These are phyloP conservation scores for Talaromyces pinophilus DNA, from an alignment of 2,329 filamentous ascomycete species.

Conservation along the genomic window DNA sequence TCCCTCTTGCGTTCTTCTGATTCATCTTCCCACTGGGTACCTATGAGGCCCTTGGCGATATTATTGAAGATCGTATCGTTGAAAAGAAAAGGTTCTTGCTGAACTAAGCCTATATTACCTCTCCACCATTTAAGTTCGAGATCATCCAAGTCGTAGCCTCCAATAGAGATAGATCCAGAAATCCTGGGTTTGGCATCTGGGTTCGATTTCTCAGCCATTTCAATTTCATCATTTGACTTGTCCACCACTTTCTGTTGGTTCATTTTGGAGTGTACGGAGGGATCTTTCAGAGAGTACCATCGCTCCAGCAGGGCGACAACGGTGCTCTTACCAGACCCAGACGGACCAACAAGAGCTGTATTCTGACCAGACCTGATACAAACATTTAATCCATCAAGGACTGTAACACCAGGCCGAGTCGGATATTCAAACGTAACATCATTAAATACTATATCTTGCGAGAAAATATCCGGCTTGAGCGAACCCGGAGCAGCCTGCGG, in stretches of 20 bases:
- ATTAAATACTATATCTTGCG: constrained; percentile 60
- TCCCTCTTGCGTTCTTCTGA: constrained; percentile 51
- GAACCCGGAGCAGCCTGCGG: constrained; percentile 35
- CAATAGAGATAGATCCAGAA: constrained; percentile 56
- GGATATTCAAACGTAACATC: constrained; percentile 74
- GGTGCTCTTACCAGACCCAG: constrained; percentile 50
- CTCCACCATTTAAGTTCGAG: constrained; percentile 73
- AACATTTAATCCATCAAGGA: constrained; percentile 39
- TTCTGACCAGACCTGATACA: constrained; percentile 40
- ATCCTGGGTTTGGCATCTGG: constrained; percentile 19
- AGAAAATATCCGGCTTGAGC: constrained; percentile 54
- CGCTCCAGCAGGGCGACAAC: constrained; percentile 47
- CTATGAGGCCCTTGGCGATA: constrained; percentile 68
- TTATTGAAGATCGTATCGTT: constrained; percentile 77
- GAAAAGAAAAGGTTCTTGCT: constrained; percentile 80
- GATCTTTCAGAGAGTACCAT: constrained; percentile 37
- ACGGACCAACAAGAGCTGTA: constrained; percentile 49
- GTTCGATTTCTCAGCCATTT: background rate
- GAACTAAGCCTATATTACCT: constrained; percentile 74
- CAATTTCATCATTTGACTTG: background rate
- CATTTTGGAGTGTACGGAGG: background rate
- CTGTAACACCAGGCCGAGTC: constrained; percentile 38
- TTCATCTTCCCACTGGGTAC: constrained; percentile 55
- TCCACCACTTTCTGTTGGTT: background rate
- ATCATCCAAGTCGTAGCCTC: constrained; percentile 54